Conservation (phyloP, 75 land plant genomes). For the Selaginella tamariscina region DNA sequence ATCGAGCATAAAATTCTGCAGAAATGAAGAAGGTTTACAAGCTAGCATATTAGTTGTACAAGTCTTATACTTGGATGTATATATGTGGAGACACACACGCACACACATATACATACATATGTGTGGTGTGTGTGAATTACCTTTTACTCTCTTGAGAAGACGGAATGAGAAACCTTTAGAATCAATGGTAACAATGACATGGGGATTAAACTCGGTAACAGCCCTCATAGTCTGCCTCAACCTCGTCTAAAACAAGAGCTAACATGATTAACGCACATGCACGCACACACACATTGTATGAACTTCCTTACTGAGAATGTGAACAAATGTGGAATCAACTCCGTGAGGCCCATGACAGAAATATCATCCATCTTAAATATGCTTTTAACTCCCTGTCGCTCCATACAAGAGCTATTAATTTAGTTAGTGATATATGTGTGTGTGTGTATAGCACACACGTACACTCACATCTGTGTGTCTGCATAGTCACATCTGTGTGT, state of each 20-base stretch:
- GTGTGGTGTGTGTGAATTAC: no score
- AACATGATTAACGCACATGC: conserved; percentile 12
- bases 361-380: conserved; percentile 86
- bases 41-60: neutral
- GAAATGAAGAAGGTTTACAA: no score
- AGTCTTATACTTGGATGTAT: no score
- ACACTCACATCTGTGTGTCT: no score
- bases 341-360: conserved; percentile 83
- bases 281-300: neutral
- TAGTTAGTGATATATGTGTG: no score
- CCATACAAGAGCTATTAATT: conserved; percentile 72
- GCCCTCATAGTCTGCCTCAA: conserved; percentile 50
- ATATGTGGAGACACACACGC: no score
- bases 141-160: conserved; percentile 47
- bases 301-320: conserved; percentile 41
- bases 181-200: conserved; percentile 76
- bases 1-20: conserved; percentile 41
- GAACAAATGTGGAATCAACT: conserved; percentile 67
- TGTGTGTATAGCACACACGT: no score
- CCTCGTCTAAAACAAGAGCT: conserved; percentile 29
- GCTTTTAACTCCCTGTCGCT: conserved; percentile 52
- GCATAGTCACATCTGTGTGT: no score
- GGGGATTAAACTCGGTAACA: conserved; percentile 55
- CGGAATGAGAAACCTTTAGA: conserved; percentile 93
- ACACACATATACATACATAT: no score